Base-by-base conservation (phyloP, 2,329 filamentous ascomycete species). In the Diaporthe citri region DNA sequence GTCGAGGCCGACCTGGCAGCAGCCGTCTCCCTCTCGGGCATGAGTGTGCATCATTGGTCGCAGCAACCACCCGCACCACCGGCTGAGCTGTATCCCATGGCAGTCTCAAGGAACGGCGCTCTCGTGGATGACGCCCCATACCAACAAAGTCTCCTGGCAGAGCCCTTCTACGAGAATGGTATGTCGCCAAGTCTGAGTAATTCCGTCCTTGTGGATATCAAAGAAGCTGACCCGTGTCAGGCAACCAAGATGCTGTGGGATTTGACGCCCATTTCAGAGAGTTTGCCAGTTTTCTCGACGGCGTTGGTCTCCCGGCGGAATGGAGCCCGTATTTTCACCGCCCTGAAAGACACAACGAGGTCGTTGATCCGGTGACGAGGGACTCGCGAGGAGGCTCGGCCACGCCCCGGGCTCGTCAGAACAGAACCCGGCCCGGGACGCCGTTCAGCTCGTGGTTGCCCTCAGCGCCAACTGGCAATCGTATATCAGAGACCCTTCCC, bases 21-120 rank as follows among this genome's bases (percentile, higher is more conserved):
- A 20, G 78, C 82, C 22, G 80, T 80, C 22, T 81, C 83, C 20
- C 79, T 84, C 13, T 81, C 82, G 12, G 81, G 82, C 31, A 80
- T 84, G 78, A 80, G 77, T 71, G 76, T 80, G 67, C 78, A 81
- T 62, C 79, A 79, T 34, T 78, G 80, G 78, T 56, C 79, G 25
- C 79, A 73, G 25, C 75, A 64, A 8, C 43, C 36, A 7, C 36
- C 64, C 12, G 13, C 64, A 2, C 64, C 46, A 12, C 15, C 46
- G 15, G 31, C 46, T 13, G 64, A 67, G 46, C 46, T 67, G 8
- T 69, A 55, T 3, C 48, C 64, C 3, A 55, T 69, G 46, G 64
- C 64, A 31, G 64, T 41, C 22, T 55, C 64, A 12, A 55, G 48
- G 34, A 69, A 69, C 48, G 46, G 48, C 1, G 15, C 48, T 13